phyloP scores from a whole-genome alignment of 306 rosid genomes.

The Trifolium subterraneum region DNA sequence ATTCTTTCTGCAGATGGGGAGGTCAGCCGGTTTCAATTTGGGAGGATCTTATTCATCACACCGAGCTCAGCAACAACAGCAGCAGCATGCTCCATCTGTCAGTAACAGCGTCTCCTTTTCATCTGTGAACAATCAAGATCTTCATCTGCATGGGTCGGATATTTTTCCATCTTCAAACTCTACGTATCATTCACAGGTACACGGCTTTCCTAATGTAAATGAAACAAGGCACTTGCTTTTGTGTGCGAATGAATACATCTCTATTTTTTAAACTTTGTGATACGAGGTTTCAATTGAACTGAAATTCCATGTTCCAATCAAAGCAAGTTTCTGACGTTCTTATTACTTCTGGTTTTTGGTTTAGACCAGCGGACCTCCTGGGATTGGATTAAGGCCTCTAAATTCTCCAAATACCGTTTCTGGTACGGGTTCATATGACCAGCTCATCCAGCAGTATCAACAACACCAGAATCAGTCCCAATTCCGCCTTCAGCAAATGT shows the following conservation, averaged over 20 bases:
- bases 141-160: slow-evolving; percentile 89
- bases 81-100: slow-evolving; percentile 87
- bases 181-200: slow-evolving; percentile 90
- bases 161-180: slow-evolving; percentile 88
- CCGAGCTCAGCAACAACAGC: slow-evolving; percentile 89
- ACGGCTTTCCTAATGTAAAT: slow-evolving; percentile 31
- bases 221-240: neutral
- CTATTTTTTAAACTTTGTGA: neutral
- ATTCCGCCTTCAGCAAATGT: slow-evolving; percentile 84
- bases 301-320: neutral
- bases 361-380: slow-evolving; percentile 96
- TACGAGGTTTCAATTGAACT: slow-evolving; percentile 10
- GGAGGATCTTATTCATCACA: slow-evolving; percentile 87
- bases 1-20: slow-evolving; percentile 74
- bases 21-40: slow-evolving; percentile 85
- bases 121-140: slow-evolving; percentile 90
- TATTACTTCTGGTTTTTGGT: slow-evolving; percentile 31
- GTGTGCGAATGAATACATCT: neutral
- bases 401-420: slow-evolving; percentile 82
- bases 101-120: slow-evolving; percentile 87
- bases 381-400: slow-evolving; percentile 91
- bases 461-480: slow-evolving; percentile 89
- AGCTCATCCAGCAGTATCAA: slow-evolving; percentile 88
- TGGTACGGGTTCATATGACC: slow-evolving; percentile 89
- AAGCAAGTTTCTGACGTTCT: slow-evolving; percentile 30